phyloP scores from a whole-genome alignment of 306 rosid species.

The Cucumis sativus region DNA sequence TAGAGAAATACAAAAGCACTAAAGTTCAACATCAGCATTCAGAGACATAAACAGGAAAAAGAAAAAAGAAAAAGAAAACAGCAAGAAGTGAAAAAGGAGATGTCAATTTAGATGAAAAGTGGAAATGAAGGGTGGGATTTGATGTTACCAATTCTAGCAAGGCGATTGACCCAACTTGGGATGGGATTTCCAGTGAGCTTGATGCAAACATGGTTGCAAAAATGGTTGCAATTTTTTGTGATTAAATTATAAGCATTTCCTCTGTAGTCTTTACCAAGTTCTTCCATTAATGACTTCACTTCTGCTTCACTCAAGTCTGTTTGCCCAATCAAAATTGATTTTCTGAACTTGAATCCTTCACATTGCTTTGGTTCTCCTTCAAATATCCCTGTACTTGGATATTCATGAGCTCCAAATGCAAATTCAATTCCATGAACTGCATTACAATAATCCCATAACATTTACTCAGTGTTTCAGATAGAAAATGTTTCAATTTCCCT shows the following conservation, averaged over 20 bases:
- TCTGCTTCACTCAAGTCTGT: slow-evolving; percentile 38
- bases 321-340: slow-evolving; percentile 65
- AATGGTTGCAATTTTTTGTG: slow-evolving; percentile 85
- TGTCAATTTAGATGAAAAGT: neutral
- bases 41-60: neutral
- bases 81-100: neutral
- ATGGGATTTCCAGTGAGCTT: slow-evolving; percentile 66
- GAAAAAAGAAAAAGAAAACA: neutral
- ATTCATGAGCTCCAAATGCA: slow-evolving; percentile 88
- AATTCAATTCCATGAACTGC: slow-evolving; percentile 42
- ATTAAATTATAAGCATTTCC: slow-evolving; percentile 86
- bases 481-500: neutral
- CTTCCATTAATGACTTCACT: slow-evolving; percentile 53
- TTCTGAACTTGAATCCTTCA: slow-evolving; percentile 70
- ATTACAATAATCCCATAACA: slow-evolving; percentile 36
- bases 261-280: slow-evolving; percentile 46
- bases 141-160: slow-evolving; percentile 64
- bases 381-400: slow-evolving; percentile 66
- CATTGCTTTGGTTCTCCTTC: slow-evolving; percentile 79
- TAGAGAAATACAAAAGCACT: neutral
- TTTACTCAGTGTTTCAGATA: slow-evolving; percentile 4
- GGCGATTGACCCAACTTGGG: slow-evolving; percentile 92
- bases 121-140: neutral
- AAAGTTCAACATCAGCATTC: neutral
- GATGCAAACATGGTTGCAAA: slow-evolving; percentile 62